Base-by-base conservation (phyloP, 805 yeast species). In the Kazachstania bromeliacearum region DNA sequence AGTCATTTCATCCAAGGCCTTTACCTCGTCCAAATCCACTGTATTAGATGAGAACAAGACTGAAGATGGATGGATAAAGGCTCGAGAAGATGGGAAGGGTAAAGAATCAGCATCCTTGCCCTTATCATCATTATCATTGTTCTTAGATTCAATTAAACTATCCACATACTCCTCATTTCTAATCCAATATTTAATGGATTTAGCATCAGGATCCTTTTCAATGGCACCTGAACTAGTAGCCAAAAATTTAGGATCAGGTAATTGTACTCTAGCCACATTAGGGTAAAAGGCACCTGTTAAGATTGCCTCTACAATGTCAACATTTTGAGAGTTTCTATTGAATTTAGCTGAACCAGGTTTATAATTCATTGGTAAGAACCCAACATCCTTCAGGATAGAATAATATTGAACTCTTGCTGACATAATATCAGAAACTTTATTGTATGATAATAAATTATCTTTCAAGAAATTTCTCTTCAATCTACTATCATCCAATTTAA, bases 21-120 rank as follows among this genome's bases (percentile, higher is more conserved):
- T 54, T 2, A 52, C 29, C 21, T 51, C 58, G 7, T 56, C 51
- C 1, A 44, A 14, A 33, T 43, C 50, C 5, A 51, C 46, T 4
- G 40, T 43, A 33, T 67, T 66, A 0, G 62, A 61, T 5, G 73
- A 70, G 51, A 87, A 85, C 33, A 84, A 51, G 2, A 82, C 67
- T 0, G 96, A 85, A 0, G 92, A 76, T 2, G 97, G 96, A 51
- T 89, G 96, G 16, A 85, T 59, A 44, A 85, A 88, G 0, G 88
- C 85, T 33, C 96, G 63, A 0, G 72, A 65, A 0, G 81, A 75
- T 2, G 85, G 85, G 4, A 70, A 49, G 1, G 56, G 45, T 7
- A 52, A 46, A 12, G 46, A 37, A 2, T 49, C 43, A 22, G 22
- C 30, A 8, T 37, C 28, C 5, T 28, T 29, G 9, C 17, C 18